These are phyloP conservation scores for Cetradonia linearis DNA, from an alignment of 495 filamentous ascomycete species.

Conservation along the genomic window DNA sequence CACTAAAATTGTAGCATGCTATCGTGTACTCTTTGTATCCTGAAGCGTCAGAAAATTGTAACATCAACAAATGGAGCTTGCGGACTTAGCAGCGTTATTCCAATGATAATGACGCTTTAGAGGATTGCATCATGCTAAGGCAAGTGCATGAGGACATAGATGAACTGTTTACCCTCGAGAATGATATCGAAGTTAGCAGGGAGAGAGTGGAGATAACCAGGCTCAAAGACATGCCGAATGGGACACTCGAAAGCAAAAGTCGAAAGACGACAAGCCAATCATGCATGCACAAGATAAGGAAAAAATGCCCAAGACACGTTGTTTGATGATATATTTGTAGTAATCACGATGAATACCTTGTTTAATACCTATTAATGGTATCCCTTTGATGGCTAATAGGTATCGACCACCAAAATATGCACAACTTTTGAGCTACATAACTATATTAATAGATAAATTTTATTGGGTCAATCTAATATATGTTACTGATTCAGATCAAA, in stretches of 20 bases:
- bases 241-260: background rate
- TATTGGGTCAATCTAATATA: no score
- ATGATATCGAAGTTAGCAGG: background rate
- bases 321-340: no score
- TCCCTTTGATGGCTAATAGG: no score
- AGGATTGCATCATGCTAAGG: conserved; percentile 1
- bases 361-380: no score
- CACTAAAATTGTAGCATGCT: no score
- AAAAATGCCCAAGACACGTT: background rate
- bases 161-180: background rate
- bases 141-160: background rate
- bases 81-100: conserved; percentile 7
- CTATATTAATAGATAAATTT: no score
- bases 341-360: no score
- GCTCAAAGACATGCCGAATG: background rate
- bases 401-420: no score
- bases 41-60: background rate
- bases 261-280: background rate
- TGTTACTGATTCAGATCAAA: no score
- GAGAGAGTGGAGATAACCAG: background rate
- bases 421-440: no score
- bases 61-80: background rate
- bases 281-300: background rate
- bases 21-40: background rate
- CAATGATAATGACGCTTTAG: background rate